These are phyloP conservation scores for Aspergillus sp. DNA, from an alignment of 2,329 filamentous ascomycete species.

Conservation along the genomic window DNA sequence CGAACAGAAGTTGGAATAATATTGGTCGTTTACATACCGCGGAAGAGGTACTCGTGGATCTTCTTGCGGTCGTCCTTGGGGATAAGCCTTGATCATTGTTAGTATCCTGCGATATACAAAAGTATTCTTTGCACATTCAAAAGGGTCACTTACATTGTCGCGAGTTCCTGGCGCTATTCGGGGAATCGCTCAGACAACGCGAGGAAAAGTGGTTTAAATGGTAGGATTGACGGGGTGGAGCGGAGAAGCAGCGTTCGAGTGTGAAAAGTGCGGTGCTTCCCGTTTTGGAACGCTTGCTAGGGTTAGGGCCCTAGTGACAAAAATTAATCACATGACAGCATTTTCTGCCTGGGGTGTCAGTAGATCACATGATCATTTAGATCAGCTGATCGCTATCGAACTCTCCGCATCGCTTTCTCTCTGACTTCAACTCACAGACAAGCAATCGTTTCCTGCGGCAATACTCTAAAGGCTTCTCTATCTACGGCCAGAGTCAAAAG, in stretches of 20 bases:
- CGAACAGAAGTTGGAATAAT: not conserved
- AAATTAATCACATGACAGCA: slow-evolving; percentile 11
- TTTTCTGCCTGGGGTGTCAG: slow-evolving; percentile 2
- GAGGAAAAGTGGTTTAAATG: slow-evolving; percentile 29
- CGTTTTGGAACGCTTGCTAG: slow-evolving; percentile 19
- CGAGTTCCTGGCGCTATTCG: slow-evolving; percentile 47
- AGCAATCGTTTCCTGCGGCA: not conserved
- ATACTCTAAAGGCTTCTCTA: not conserved
- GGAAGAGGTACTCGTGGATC: slow-evolving; percentile 99
- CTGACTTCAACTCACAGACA: not conserved
- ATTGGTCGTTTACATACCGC: slow-evolving; percentile 49
- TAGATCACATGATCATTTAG: slow-evolving; percentile 3
- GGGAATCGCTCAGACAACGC: slow-evolving; percentile 47
- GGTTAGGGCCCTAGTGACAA: slow-evolving; percentile 19
- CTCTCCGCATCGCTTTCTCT: slow-evolving; percentile 6
- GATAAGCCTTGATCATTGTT: slow-evolving; percentile 65
- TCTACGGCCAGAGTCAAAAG: too few species aligned
- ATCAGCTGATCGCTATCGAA: slow-evolving; percentile 8
- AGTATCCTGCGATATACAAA: slow-evolving; percentile 6
- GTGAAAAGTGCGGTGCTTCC: slow-evolving; percentile 32
- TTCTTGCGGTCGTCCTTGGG: slow-evolving; percentile 99
- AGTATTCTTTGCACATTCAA: slow-evolving; percentile 1
- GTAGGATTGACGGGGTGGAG: slow-evolving; percentile 25
- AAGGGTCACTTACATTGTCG: slow-evolving; percentile 39
- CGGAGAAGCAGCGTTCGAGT: slow-evolving; percentile 10